These are phyloP conservation scores for Penicillium sp. DNA, from an alignment of 2,329 filamentous ascomycete species.

Conservation along the genomic window DNA sequence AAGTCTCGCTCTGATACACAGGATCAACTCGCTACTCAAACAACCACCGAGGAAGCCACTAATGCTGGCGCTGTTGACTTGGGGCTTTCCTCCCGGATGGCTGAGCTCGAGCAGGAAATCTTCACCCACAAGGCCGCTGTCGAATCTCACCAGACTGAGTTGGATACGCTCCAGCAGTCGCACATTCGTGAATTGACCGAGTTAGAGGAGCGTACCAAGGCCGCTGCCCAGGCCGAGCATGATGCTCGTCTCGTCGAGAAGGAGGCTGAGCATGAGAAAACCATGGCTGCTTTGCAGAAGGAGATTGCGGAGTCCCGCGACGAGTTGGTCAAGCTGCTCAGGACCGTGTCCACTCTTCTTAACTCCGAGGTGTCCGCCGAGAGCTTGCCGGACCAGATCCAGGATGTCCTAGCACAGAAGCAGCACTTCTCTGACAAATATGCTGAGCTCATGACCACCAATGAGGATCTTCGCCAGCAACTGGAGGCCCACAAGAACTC, in stretches of 20 bases:
- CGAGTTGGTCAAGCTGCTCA: conserved; percentile 61
- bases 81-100: conserved; percentile 42
- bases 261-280: conserved; percentile 57
- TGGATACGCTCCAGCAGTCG: conserved; percentile 52
- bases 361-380: conserved; percentile 53
- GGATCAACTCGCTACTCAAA: conserved; percentile 64
- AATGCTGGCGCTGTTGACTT: conserved; percentile 48
- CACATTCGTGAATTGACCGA: conserved; percentile 47
- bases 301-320: conserved; percentile 65
- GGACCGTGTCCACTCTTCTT: conserved; percentile 51
- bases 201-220: conserved; percentile 38
- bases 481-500: conserved; percentile 38
- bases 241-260: conserved; percentile 46
- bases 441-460: conserved; percentile 39
- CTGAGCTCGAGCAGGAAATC: conserved; percentile 56
- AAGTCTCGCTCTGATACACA: conserved; percentile 64
- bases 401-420: conserved; percentile 47
- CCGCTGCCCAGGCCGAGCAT: conserved; percentile 37
- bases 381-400: conserved; percentile 60
- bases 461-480: conserved; percentile 40
- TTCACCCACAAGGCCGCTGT: conserved; percentile 54
- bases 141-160: conserved; percentile 51
- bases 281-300: conserved; percentile 56
- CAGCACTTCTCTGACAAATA: conserved; percentile 44
- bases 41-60: conserved; percentile 56